Conservation (phyloP, 495 filamentous ascomycete genomes). For the Talaromyces nanjingensis region DNA sequence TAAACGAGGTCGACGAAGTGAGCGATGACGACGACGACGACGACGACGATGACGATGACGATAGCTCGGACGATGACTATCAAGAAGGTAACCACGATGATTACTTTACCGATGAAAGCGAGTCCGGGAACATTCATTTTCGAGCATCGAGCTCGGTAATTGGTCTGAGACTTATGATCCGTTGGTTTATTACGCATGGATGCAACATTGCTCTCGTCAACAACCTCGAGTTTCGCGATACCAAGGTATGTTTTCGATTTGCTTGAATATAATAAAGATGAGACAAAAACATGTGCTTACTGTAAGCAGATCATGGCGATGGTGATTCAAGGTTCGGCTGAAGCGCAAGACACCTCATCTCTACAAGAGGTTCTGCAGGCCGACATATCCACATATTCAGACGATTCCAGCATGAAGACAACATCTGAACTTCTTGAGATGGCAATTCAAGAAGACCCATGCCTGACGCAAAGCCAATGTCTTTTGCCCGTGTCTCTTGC, state of each 20-base stretch:
- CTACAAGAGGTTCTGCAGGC: neutral
- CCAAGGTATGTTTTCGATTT: slow-evolving; percentile 39
- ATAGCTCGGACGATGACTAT: neutral
- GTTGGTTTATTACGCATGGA: slow-evolving; percentile 34
- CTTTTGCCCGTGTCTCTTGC: neutral
- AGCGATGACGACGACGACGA: neutral
- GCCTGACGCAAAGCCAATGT: neutral
- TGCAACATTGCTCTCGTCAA: slow-evolving; percentile 57
- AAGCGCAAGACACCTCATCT: neutral
- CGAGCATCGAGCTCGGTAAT: slow-evolving; percentile 14
- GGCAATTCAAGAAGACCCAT: neutral
- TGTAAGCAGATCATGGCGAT: slow-evolving; percentile 29
- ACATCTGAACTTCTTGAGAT: neutral
- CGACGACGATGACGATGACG: neutral
- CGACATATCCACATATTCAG: neutral
- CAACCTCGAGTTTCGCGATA: slow-evolving; percentile 50
- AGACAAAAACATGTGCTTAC: neutral
- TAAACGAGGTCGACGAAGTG: neutral
- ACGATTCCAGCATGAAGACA: neutral
- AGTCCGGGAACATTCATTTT: neutral
- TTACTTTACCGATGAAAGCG: neutral
- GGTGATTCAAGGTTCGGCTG: slow-evolving; percentile 31
- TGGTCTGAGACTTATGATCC: slow-evolving; percentile 40
- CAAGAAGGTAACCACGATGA: neutral
- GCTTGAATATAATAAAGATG: neutral